Base-by-base conservation (phyloP, 2,329 filamentous ascomycete genomes). In the Lachnellula hyalina region DNA sequence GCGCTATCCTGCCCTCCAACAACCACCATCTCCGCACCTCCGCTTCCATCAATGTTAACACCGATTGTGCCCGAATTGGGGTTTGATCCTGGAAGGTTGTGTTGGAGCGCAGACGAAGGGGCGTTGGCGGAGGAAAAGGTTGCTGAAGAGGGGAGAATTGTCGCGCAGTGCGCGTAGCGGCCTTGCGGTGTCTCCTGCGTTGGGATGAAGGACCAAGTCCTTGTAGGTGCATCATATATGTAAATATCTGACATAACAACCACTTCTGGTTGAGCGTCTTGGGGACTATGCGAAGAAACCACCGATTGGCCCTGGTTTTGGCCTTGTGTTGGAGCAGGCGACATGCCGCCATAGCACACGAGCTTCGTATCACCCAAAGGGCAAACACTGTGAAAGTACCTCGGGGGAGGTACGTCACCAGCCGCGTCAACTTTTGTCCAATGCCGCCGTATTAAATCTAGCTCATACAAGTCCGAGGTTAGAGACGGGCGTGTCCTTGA, bases 341-440 rank as follows among this genome's bases (percentile, higher is more conserved):
- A 96, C 94, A 99, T 99, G 63, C 94, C 94, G 55, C 94, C 94
- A 71, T 97, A 99, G 72, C 93, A 97, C 3, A 99, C 93, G 70
- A 99, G 79, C 72, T 97, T 99, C 2, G 90, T 93, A 69, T 97
- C 94, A 21, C 94, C 94, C 2, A 99, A 75, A 1, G 90, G 82
- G 70, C 94, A 99, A 71, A 97, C 89, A 61, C 91, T 97, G 75
- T 99, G 94, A 63, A 99, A 99, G 70, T 99, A 99, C 58, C 94
- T 83, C 8, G 94, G 90, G 2, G 91, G 88, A 1, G 94, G 94
- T 38, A 95, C 76, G 65, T 97, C 91, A 45, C 94, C 94, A 28
- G 77, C 80, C 0, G 89, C 85, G 51, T 96, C 89, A 23, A 97
- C 71, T 70, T 92, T 96, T 12, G 86, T 90, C 94, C 94, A 99